Evolutionary conservation across 2,329 filamentous ascomycete species (phyloP), one percentile per base, ranked within the genome.

Genomic region (Colletotrichum siamense): DNA sequence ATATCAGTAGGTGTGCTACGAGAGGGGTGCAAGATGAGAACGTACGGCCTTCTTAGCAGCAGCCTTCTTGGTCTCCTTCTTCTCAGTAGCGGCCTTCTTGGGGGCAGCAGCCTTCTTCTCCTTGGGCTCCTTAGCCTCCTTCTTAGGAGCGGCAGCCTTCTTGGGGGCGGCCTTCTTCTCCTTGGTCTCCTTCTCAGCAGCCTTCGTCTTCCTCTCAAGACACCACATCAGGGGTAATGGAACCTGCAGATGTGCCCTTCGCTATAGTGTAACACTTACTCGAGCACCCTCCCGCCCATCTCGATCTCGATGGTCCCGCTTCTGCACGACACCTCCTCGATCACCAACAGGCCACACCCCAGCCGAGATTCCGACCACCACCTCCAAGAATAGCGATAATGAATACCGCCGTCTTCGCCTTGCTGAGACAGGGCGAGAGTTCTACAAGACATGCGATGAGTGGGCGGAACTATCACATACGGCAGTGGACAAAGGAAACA

Each of bases 151-250:
- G 12, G 85, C 81, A 30, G 87, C 84, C 15, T 87, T 84, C 86
- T 88, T 88, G 83, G 88, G 86, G 44, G 89, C 87, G 28, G 84
- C 83, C 78, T 79, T 80, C 80, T 82, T 81, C 68, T 80, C 88
- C 92, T 97, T 98, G 81, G 94, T 92, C 80, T 95, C 93, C 73
- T 93, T 90, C 70, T 94, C 89, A 79, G 93, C 92, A 15, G 73
- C 63, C 77, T 75, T 72, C 64, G 52, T 59, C 24, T 28, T 7
- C 3, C 26, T 59, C 55, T 28, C 22, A 12, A 59, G 7, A 30
- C 3, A 24, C 55, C 4, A 4, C 15, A 39, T 39, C 15, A 39
- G 36, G 15, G 36, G 6, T 16, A 5, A 18, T 5, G 15, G 2
- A 39, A 18, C 4, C 36, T 39, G 36, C 36, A 39, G 15, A 16